Conservation (phyloP, 2,329 filamentous ascomycete species). For the Fusarium sp. region DNA sequence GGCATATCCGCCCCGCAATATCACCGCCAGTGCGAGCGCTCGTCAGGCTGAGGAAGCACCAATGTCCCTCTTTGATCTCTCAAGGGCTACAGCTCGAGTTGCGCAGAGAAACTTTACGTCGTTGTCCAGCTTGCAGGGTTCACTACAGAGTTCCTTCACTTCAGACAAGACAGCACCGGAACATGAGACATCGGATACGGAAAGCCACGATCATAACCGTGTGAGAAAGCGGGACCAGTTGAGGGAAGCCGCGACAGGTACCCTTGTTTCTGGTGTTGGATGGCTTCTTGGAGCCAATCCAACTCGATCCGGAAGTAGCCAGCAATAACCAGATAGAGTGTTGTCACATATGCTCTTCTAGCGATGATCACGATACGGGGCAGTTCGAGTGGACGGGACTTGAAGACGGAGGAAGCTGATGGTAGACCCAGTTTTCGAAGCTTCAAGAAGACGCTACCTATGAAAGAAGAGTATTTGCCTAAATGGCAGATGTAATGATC, state of each 20-base stretch:
- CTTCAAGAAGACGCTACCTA: not conserved
- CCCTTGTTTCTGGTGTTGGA: slow-evolving; percentile 73
- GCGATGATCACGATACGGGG: not conserved
- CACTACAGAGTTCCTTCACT: slow-evolving; percentile 35
- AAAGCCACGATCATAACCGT: slow-evolving; percentile 48
- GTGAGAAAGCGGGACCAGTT: slow-evolving; percentile 79
- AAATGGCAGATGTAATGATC: slow-evolving; percentile 4
- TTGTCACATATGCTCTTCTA: not conserved
- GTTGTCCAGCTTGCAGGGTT: slow-evolving; percentile 62
- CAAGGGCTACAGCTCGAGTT: slow-evolving; percentile 68
- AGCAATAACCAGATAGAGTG: slow-evolving; percentile 5
- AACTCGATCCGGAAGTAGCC: slow-evolving; percentile 32
- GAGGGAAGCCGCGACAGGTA: slow-evolving; percentile 74
- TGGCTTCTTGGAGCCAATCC: slow-evolving; percentile 73
- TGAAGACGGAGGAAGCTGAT: not conserved
- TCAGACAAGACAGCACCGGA: slow-evolving; percentile 27
- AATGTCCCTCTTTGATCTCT: slow-evolving; percentile 74
- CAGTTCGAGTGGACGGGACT: not conserved
- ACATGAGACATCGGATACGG: slow-evolving; percentile 40
- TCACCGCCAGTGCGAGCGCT: slow-evolving; percentile 49
- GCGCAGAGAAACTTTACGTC: slow-evolving; percentile 70
- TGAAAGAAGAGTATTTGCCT: not conserved
- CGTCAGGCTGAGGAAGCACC: slow-evolving; percentile 66
- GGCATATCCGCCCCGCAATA: slow-evolving; percentile 47
- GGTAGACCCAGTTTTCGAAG: not conserved